Evolutionary conservation across 352 stramenopile genomes (phyloP), one percentile per base, ranked within the genome.

Genomic region (Pythium rhizo-oryzae): DNA sequence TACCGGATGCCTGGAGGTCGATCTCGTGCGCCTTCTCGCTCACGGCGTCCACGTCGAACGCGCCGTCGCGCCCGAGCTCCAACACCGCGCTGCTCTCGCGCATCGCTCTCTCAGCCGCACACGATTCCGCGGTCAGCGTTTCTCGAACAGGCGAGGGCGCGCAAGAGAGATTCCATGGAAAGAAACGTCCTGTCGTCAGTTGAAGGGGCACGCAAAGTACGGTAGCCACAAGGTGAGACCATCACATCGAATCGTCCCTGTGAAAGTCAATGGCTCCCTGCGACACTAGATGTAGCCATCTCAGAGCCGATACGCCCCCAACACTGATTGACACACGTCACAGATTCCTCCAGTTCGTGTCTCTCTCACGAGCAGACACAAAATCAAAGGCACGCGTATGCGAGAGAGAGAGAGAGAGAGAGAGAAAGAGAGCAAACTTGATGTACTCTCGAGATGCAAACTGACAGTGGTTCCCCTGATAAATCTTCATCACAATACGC

Each of bases 1-100:
- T 47, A 75, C 69, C 69, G 8, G 69, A 70, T 21, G 41, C 56
- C 58, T 75, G 62, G 43, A 66, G n/a, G 59, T 75, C 68, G 7
- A 67, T 25, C 33, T 67, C 68, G 1, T 12, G 15, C 16, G 18
- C 18, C 8, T 30, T 37, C 57, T 64, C 67, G 16, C 37, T 65
- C 25, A 21, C 9, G 1, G 44, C 21, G 33, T 62, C 65, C 18
- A 57, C 59, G 43, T 76, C 70, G 28, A 77, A 77, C 39, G 62
- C 58, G 71, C 65, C 61, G 50, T 77, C 71, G n/a, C 46, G 21
- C 4, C 62, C 71, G 25, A 55, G 33, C 41, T 77, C 66, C 44
- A 74, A 44, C 19, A 77, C 71, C 12, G 13, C 19, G 11, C 5
- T 5, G 28, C 21, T 57, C 25, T 41, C 16, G 13, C 43, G 43